A percentile compares a stretch with the other conserved stretches of the same genome.
Evolutionary conservation across 2,329 filamentous ascomycete species (phyloP).

Genomic region (Fusarium nematophilum): DNA sequence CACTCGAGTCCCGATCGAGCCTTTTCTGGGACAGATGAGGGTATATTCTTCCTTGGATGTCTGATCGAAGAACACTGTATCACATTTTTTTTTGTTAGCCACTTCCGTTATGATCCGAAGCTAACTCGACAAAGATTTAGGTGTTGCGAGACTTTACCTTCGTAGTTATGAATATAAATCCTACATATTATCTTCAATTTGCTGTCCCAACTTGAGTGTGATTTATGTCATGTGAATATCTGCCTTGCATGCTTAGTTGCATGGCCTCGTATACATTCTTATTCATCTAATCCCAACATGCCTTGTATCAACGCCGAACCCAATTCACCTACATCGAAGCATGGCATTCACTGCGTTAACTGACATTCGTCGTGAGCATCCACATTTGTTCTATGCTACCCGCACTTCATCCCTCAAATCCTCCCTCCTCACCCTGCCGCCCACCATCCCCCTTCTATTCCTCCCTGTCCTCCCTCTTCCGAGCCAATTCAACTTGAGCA

Average conservation of each 20-base stretch:
- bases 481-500: constrained; percentile 97
- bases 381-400: constrained; percentile 43
- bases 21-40: constrained; percentile 76
- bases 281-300: too few relatives aligned
- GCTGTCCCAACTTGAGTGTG: too few relatives aligned
- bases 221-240: too few relatives aligned
- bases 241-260: too few relatives aligned
- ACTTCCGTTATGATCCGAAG: constrained; percentile 16
- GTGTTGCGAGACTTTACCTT: background rate
- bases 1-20: constrained; percentile 79
- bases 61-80: constrained; percentile 60
- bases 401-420: constrained; percentile 55
- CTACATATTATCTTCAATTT: background rate
- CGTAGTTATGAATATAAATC: background rate
- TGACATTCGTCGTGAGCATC: too few relatives aligned
- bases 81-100: constrained; percentile 24
- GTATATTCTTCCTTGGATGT: constrained; percentile 81
- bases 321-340: too few relatives aligned
- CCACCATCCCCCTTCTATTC: constrained; percentile 90
- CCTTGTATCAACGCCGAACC: constrained; percentile 2
- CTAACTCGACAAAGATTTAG: constrained; percentile 39
- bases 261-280: too few relatives aligned
- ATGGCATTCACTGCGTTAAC: too few relatives aligned
- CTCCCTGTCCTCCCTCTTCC: constrained; percentile 89
- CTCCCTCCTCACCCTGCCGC: constrained; percentile 66